Base-by-base conservation (phyloP, 108 stramenopile species). In the Nitzschia putrida region DNA sequence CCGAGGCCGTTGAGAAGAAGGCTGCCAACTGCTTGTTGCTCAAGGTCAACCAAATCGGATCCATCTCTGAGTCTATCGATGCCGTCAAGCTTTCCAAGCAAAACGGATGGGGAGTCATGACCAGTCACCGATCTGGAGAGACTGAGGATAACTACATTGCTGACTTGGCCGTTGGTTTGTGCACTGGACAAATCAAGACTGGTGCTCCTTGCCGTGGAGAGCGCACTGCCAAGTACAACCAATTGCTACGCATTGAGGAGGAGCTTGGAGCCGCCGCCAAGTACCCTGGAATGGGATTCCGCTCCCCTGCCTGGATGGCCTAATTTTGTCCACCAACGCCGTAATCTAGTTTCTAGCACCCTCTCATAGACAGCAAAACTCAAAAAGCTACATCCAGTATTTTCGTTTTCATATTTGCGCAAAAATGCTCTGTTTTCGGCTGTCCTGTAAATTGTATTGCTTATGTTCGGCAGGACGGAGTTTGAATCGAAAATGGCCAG, bases 31-130 rank as follows among this genome's bases (percentile, higher is more conserved):
- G 98, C 52, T 86, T 99, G 56, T 84, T 99, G 58, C 92, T 99
- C 68, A 99, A 99, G 88, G 99, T 99, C 29, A 99, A 99, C 90
- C 99, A 99, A 84, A 99, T 99, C 70, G 99, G 99, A 71, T 92
- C 95, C 73, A 95, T 99, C 73, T 93, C 97, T 57, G 99, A 99
- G 83, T 91, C 92, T 49, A 99, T 99, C 73, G 93, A 94, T 72
- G 99, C 99, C 65, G 99, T 99, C 66, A 96, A 94, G 82, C 83
- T 98, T 56, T 91, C 98, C 63, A 99, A 99, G 85, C 92, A 95
- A 75, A 92, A 86, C 60, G 99, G 98, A 68, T 99, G 99, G 99
- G 99, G 99, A 64, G 97, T 99, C 75, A 99, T 99, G 99, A 96
- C 95, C 45, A 95, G 93, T 63, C 99, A 99, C 82, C 85, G 99